Percentiles rank a stretch among this genome's conserved stretches.
Evolutionary conservation across 805 yeast genomes (phyloP).

Genomic region (Candida nemodendra): DNA sequence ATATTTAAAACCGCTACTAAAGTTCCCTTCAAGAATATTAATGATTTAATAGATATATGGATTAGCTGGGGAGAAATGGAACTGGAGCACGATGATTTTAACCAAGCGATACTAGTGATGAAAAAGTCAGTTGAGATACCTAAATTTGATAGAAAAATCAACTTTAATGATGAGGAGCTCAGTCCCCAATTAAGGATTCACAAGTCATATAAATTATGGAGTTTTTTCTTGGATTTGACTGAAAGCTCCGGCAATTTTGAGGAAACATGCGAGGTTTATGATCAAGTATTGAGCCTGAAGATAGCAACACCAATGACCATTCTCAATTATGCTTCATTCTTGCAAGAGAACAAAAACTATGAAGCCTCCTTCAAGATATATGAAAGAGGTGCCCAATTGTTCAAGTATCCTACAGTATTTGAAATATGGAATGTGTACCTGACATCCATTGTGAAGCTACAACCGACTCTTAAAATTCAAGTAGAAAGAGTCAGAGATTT

Average conservation of each 20-base stretch:
- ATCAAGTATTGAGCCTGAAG: constrained; percentile 52
- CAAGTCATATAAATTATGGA: constrained; percentile 68
- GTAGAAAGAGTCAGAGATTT: constrained; percentile 64
- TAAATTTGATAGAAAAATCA: constrained; percentile 12
- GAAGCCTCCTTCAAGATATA: constrained; percentile 58
- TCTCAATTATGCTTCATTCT: constrained; percentile 62
- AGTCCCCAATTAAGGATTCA: constrained; percentile 60
- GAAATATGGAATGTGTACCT: constrained; percentile 76
- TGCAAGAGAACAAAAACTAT: constrained; percentile 45
- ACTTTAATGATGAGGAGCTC: constrained; percentile 39
- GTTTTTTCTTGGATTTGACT: constrained; percentile 65
- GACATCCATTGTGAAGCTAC: constrained; percentile 41
- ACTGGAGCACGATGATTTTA: constrained; percentile 47
- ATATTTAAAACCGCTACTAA: constrained; percentile 63
- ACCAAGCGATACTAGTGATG: constrained; percentile 34
- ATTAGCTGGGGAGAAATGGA: constrained; percentile 75
- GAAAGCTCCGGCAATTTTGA: constrained; percentile 52
- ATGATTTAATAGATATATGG: constrained; percentile 70
- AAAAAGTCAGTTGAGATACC: constrained; percentile 34
- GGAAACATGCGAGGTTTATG: constrained; percentile 45
- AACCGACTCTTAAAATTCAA: constrained; percentile 33
- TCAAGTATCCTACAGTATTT: constrained; percentile 58
- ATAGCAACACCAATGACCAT: constrained; percentile 68
- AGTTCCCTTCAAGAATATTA: constrained; percentile 62
- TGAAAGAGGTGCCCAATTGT: constrained; percentile 65